Evolutionary conservation across 768 basidiomycete species (phyloP), one percentile per base, ranked within the genome.

Genomic region (Podaxis sp.): DNA sequence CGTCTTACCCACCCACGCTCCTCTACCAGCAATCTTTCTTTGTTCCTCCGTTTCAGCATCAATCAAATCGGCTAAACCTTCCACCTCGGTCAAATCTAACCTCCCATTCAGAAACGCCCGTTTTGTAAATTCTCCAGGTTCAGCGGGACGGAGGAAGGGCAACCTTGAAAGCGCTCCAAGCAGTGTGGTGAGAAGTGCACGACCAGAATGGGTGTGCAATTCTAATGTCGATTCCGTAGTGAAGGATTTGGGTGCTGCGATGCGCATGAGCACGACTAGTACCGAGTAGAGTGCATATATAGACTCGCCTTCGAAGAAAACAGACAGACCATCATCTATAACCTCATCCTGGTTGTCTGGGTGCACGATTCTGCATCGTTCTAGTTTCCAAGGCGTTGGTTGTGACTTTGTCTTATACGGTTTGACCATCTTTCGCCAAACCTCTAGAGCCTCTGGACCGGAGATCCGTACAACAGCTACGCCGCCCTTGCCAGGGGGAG

Each of bases 41-140:
- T 96, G 94, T 17, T 76, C 78, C 67, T 94, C 92, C 0, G 94
- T 96, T 69, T 95, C 93, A 0, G 93, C 93, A 57, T 95, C 88
- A 47, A 96, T 88, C 36, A 96, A 80, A 69, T 96, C 94, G 63
- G 87, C 85, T 59, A 96, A 71, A 4, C 93, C 94, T 70, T 96
- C 94, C 0, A 93, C 93, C 74, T 96, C 90, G 0, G 93, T 94
- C 59, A 96, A 74, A 69, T 95, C 94, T 57, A 96, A 76, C 47
- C 92, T 81, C 0, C 94, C 94, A 19, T 84, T 87, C 27, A 88
- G 76, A 65, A 93, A 92, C 0, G 94, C 93, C 49, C 91, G 87
- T 27, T 88, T 82, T 13, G 94, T 95, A 69, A 96, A 96, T 74
- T 96, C 94, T 29, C 94, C 94, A 1, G 89, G 85, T 68, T 89